Evolutionary conservation across 2,329 filamentous ascomycete genomes (phyloP), one percentile per base, ranked within the genome.

Genomic region (Diaporthe vexans): DNA sequence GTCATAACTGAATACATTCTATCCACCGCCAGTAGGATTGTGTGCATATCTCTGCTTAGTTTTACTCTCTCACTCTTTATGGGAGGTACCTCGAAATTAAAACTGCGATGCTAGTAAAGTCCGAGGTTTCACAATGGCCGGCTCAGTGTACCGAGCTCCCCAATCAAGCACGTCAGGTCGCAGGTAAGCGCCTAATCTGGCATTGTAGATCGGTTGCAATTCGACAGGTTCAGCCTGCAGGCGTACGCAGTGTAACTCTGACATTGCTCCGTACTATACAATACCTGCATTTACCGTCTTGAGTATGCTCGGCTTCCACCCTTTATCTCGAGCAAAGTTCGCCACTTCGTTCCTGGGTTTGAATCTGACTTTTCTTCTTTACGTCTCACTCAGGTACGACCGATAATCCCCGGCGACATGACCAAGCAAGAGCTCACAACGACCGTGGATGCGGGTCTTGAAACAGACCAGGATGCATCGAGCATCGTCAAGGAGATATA

Each of bases 121-220:
- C 29, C 29, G 15, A n/a, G 29, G 48, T 35, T 54, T 33, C 33
- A 26, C 63, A n/a, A 54, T 68, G 33, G 21, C 9, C 33, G 11
- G 48, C 4, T 21, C 46, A 29, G 46, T 21, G 7, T 19, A 11
- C 33, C 46, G 17, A 35, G 13, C 21, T 37, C 46, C 11, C 61
- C 21, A 37, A 37, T 52, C 46, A 52, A 52, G 46, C 46, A 52
- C 17, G n/a, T 17, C 33, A 13, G 63, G 33, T 26, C 48, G n/a
- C 63, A 68, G 48, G 52, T 68, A 68, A 40, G 63, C 63, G 63
- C 63, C 46, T 54, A 80, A 76, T 37, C 79, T 80, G 0, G 81
- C 80, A 11, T 77, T 76, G 52, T 82, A 81, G 37, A 80, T 82
- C 9, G 76, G 24, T 56, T 81, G 78, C 21, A 82, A 76, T 46